Base-by-base conservation (phyloP, 2,329 filamentous ascomycete genomes). In the Polytolypa hystricis region DNA sequence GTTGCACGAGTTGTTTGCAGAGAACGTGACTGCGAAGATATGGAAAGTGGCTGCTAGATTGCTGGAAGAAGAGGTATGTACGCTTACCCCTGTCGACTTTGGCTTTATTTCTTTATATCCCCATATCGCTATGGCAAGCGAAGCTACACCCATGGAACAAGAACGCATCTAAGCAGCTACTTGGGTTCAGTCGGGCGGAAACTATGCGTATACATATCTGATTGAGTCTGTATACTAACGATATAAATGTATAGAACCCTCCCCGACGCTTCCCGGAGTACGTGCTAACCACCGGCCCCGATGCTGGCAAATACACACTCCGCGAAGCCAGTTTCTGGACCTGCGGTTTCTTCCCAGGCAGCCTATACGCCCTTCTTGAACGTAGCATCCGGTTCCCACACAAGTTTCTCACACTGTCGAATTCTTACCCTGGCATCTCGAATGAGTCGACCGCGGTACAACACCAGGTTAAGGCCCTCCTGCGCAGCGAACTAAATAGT, bases 341-440 rank as follows among this genome's bases (percentile, higher is more conserved):
- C 20, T 45, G 41, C 41, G 45, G 41, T 1, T 45, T 43, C 30
- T 45, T 45, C 15, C 42, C 42, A 1, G 41, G 42, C 3, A 39
- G 14, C 29, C 36, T 42, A 5, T 41, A 42, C 20, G 30, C 31
- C 7, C 20, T 45, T 4, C 27, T 39, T 0, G 39, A 46, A 12
- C 20, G 39, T 12, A 10, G 17, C 10, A 18, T 37, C 10, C 38
- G 37, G 19, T 38, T 37, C 19, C 42, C 39, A 9, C 26, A 25
- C 10, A 12, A 2, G 7, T 25, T 31, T 30, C 28, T 12, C n/a
- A n/a, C 30, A 5, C n/a, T 9, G n/a, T 16, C 23, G 25, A 4
- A n/a, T 8, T n/a, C n/a, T n/a, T 8, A 8, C 5, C 12, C 6
- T 16, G 30, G 18, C 6, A 11, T 4, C n/a, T 5, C 12, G 14